Percentiles rank a stretch among this genome's conserved stretches.
Conservation (phyloP, 1,139 yeast genomes). For the Meyerozyma athensensis region DNA sequence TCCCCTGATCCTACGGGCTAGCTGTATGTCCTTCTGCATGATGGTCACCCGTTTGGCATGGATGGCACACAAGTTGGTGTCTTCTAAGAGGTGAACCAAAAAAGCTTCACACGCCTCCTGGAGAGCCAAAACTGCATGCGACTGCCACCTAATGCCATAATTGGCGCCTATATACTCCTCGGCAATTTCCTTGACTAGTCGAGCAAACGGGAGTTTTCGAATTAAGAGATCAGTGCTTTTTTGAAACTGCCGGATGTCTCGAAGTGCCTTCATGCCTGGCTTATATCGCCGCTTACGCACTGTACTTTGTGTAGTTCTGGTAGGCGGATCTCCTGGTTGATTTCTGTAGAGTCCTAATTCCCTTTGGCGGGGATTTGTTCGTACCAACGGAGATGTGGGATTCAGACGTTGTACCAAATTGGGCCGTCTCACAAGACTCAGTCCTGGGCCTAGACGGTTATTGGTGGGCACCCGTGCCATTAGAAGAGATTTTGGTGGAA, state of each 20-base stretch:
- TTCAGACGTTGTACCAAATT: neutral
- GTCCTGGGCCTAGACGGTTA: conserved; percentile 1
- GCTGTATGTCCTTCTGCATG: conserved; percentile 88
- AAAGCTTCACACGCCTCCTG: conserved; percentile 95
- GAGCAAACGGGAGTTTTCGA: conserved; percentile 86
- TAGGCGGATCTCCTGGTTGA: conserved; percentile 28
- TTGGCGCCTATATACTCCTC: conserved; percentile 57
- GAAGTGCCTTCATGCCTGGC: conserved; percentile 72
- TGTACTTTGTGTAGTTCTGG: conserved; percentile 14
- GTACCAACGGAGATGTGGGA: neutral
- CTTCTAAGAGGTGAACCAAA: conserved; percentile 79
- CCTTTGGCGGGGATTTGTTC: conserved; percentile 10
- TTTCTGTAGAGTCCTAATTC: conserved; percentile 42
- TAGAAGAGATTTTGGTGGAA: neutral
- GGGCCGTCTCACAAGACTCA: conserved; percentile 2
- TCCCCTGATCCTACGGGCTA: conserved; percentile 88
- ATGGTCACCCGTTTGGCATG: conserved; percentile 94
- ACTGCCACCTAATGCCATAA: conserved; percentile 78
- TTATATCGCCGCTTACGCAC: conserved; percentile 41
- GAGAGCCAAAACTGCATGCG: conserved; percentile 78
- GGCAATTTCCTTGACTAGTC: conserved; percentile 79
- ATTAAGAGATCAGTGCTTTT: conserved; percentile 71
- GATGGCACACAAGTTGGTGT: conserved; percentile 83
- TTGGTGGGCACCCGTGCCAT: conserved; percentile 3
- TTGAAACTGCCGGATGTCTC: conserved; percentile 79